phyloP scores from a whole-genome alignment of 2,329 filamentous ascomycete species.

The Juglanconis juglandina region DNA sequence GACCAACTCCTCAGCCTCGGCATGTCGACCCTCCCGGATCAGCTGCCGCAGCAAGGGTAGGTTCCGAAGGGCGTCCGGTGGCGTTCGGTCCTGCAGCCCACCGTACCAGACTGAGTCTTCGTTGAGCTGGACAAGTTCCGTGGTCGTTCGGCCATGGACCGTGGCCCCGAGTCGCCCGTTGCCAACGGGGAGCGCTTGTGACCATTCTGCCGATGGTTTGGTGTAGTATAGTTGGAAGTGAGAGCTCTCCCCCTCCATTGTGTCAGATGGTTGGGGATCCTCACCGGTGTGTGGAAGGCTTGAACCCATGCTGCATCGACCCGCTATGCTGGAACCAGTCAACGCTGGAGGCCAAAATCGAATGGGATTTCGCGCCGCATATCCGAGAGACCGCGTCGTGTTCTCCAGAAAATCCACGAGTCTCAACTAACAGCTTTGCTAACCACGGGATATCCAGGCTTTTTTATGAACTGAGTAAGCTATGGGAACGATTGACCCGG shows the following conservation, averaged over 20 bases:
- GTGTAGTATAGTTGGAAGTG: conserved; percentile 26
- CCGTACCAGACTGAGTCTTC: conserved; percentile 48
- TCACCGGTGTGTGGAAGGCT: not conserved
- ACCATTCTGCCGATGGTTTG: conserved; percentile 29
- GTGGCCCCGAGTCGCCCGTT: conserved; percentile 44
- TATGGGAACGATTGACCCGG: not conserved
- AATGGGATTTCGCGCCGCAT: conserved; percentile 9
- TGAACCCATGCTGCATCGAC: not conserved
- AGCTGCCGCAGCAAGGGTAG: conserved; percentile 36
- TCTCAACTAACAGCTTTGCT: not conserved
- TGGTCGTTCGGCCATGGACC: conserved; percentile 41
- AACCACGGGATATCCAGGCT: not conserved
- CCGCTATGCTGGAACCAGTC: not conserved
- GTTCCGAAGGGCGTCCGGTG: conserved; percentile 33
- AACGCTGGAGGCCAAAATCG: not conserved
- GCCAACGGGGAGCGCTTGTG: conserved; percentile 42
- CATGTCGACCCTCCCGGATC: conserved; percentile 37
- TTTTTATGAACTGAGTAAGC: not conserved
- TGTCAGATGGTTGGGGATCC: not conserved
- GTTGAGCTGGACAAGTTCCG: conserved; percentile 43
- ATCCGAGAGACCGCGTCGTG: not conserved
- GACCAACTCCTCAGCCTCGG: conserved; percentile 38
- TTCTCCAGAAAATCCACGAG: not conserved
- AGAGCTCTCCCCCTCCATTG: not conserved
- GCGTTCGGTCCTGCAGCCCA: conserved; percentile 40